These are phyloP conservation scores for Cyathus striatus DNA, from an alignment of 768 basidiomycete genomes.

Conservation along the genomic window DNA sequence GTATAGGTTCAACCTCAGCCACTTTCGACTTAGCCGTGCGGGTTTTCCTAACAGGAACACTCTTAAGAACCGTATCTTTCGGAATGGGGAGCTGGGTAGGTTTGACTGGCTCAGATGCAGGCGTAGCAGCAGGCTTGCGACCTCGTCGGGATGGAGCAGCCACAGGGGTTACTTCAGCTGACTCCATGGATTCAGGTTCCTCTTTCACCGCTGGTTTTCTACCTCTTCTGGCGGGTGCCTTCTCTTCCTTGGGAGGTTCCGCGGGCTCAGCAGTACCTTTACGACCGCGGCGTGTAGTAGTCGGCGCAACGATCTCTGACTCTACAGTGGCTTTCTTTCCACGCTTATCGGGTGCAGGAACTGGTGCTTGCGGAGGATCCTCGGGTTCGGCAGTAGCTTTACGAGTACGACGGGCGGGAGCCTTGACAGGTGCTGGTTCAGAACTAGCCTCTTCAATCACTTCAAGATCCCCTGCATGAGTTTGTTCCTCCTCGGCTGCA, in stretches of 20 bases:
- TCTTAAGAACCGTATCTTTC: constrained; percentile 9
- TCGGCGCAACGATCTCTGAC: constrained; percentile 3
- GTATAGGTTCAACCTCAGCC: constrained; percentile 12
- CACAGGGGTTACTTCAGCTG: not conserved
- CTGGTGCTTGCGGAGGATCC: constrained; percentile 6
- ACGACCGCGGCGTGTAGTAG: constrained; percentile 11
- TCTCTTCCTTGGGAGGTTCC: constrained; percentile 7
- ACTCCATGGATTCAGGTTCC: not conserved
- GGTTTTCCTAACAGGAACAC: constrained; percentile 4
- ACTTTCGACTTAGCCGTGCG: constrained; percentile 13
- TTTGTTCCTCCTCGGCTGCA: not conserved
- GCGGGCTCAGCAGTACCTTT: constrained; percentile 11
- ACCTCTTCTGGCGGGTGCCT: constrained; percentile 7
- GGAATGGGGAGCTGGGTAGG: constrained; percentile 6
- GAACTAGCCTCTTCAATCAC: constrained; percentile 1
- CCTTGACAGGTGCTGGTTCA: constrained; percentile 2
- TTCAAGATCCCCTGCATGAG: constrained; percentile 1
- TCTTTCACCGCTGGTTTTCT: constrained; percentile 8
- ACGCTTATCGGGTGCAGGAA: constrained; percentile 1
- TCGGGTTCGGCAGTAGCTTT: constrained; percentile 18
- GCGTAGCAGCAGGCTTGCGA: constrained; percentile 12
- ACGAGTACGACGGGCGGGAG: constrained; percentile 16
- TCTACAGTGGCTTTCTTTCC: not conserved
- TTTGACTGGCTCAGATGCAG: constrained; percentile 6
- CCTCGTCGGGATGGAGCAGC: constrained; percentile 12